A percentile compares a stretch with the other conserved stretches of the same genome.
These are phyloP conservation scores for Geoglossum glabrum DNA, from an alignment of 495 filamentous ascomycete species.

Conservation along the genomic window DNA sequence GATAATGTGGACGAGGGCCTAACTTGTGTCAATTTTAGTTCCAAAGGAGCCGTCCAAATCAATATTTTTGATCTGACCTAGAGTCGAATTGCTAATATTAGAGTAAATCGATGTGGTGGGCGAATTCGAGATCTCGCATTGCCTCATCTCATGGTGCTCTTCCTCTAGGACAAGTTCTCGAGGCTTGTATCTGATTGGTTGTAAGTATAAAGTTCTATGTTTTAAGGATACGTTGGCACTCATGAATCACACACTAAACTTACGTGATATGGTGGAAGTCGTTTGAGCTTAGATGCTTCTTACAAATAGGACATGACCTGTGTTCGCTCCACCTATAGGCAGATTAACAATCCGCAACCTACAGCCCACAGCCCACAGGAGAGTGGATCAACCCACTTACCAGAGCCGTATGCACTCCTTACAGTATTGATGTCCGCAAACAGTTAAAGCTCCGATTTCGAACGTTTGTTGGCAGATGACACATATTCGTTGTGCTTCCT, in stretches of 20 bases:
- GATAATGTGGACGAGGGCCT: not conserved
- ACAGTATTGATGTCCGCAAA: constrained; percentile 83
- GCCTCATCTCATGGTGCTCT: constrained; percentile 24
- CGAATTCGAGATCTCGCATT: constrained; percentile 4
- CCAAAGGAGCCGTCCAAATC: constrained; percentile 59
- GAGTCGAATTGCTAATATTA: constrained; percentile 44
- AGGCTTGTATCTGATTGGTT: constrained; percentile 37
- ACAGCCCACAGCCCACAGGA: too few relatives aligned
- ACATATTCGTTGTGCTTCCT: constrained; percentile 40
- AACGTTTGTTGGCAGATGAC: constrained; percentile 61
- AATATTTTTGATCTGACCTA: constrained; percentile 67
- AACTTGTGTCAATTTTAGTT: constrained; percentile 63
- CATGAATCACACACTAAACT: not conserved
- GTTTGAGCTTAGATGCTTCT: constrained; percentile 32
- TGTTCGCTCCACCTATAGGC: constrained; percentile 24
- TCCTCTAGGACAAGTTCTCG: constrained; percentile 47
- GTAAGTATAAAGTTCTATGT: not conserved
- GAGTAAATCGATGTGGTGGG: constrained; percentile 44
- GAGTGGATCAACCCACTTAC: constrained; percentile 24
- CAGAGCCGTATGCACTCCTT: constrained; percentile 63
- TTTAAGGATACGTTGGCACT: not conserved
- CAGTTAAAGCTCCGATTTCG: constrained; percentile 62
- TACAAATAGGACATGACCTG: constrained; percentile 59
- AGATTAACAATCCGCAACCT: not conserved
- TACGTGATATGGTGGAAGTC: constrained; percentile 64